Evolutionary conservation across 768 basidiomycete genomes (phyloP), one percentile per base, ranked within the genome.

Genomic region (Xerocomellus chrysenteron): DNA sequence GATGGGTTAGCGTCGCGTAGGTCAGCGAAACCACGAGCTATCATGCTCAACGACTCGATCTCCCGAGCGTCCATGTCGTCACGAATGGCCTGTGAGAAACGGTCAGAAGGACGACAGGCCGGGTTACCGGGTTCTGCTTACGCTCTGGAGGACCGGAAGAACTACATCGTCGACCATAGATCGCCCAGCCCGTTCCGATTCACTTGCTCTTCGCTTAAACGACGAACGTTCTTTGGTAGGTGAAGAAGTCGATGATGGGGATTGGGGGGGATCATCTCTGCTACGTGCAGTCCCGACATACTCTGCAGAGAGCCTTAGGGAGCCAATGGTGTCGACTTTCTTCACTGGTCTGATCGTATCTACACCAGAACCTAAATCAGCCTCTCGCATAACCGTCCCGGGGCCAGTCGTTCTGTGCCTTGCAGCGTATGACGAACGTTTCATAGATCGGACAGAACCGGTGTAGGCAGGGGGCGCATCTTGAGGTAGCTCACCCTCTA

Each of bases 341-440:
- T 95, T 96, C 58, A 96, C 86, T 0, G 95, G 94, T 50, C 94
- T 82, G 65, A 98, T 92, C 2, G 95, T 98, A 65, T 91, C 92
- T 44, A 90, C 79, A 39, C 93, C 93, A 50, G 79, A 89, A 17
- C 92, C 93, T n/a, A 95, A 68, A 71, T 95, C 94, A 12, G 86
- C 92, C 63, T 87, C 86, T 42, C 82, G 82, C 64, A 94, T 74
- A 9, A 93, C 76, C 0, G 91, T 93, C 12, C 94, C 93, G 14
- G 79, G 65, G 39, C 82, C 85, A 54, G 78, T 76, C 17, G 78
- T 71, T 41, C 82, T 82, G 50, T 83, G 82, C 40, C 93, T 83
- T 19, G 84, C 87, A 42, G 88, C 86, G 73, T 91, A 94, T 2
- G 91, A 94, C 39, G 90, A 82, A 47, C 91, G 84, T 43, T 88